A percentile compares a stretch with the other conserved stretches of the same genome.
phyloP scores from a whole-genome alignment of 225 moss, liverwort and hornwort genomes.

The Climacium dendroides region DNA sequence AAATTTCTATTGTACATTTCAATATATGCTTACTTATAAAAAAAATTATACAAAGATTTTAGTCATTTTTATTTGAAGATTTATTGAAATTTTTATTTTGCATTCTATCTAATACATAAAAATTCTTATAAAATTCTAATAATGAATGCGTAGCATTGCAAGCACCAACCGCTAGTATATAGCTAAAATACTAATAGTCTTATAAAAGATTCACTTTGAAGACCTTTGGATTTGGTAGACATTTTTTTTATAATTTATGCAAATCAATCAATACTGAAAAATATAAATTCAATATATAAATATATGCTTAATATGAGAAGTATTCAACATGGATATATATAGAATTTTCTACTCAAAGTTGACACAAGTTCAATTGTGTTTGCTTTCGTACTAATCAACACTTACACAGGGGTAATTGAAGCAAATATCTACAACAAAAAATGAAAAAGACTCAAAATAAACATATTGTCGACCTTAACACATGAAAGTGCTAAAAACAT shows the following conservation, averaged over 20 bases:
- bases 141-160: too few species aligned
- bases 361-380: background rate
- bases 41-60: too few species aligned
- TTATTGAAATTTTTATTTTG: too few species aligned
- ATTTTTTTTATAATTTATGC: background rate
- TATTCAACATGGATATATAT: fast-evolving
- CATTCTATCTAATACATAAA: too few species aligned
- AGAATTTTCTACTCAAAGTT: background rate
- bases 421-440: background rate
- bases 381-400: background rate
- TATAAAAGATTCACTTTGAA: background rate
- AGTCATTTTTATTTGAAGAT: too few species aligned
- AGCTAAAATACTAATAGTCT: fast-evolving
- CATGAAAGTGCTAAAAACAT: background rate
- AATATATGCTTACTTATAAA: too few species aligned
- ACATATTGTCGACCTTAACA: background rate
- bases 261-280: background rate
- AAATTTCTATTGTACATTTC: too few species aligned
- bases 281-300: background rate
- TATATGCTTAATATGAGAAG: fast-evolving
- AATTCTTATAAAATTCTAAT: too few species aligned
- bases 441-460: background rate
- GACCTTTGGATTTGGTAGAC: background rate
- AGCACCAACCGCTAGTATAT: too few species aligned
- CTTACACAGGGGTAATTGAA: background rate